phyloP scores from a whole-genome alignment of 179 eudicot genomes.

The Camellia oleifera region DNA sequence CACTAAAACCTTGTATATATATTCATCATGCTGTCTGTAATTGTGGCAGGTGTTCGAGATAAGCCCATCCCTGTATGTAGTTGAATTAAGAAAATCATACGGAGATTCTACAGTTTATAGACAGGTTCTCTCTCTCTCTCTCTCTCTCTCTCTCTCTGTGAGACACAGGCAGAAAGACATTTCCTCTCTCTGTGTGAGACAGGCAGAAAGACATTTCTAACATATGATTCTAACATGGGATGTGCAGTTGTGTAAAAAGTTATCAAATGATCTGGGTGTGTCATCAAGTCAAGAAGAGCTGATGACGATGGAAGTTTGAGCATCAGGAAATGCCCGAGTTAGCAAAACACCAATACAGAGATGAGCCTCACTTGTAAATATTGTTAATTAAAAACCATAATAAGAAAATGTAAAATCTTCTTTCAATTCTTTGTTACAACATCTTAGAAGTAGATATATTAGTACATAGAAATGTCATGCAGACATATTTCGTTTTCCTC shows the following conservation, averaged over 20 bases:
- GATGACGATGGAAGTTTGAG: conserved; percentile 4
- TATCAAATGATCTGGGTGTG: conserved; percentile 69
- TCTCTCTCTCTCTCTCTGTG: background rate
- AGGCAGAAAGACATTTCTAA: background rate
- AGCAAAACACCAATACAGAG: background rate
- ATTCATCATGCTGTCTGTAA: background rate
- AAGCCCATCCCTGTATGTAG: conserved; percentile 76
- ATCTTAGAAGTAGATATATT: background rate
- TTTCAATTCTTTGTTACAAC: background rate
- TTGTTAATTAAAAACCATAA: background rate
- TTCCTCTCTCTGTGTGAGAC: background rate
- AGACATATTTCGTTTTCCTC: background rate
- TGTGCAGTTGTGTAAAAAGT: conserved; percentile 75
- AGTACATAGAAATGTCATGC: background rate
- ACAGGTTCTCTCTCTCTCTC: conserved; percentile 42
- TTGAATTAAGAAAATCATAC: conserved; percentile 73
- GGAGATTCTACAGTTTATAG: conserved; percentile 78
- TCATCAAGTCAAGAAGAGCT: conserved; percentile 38
- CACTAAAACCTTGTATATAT: background rate
- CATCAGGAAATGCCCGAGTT: background rate
- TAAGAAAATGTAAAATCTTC: conserved; percentile 3
- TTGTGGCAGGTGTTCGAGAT: conserved; percentile 78
- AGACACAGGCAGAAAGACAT: background rate
- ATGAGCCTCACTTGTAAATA: background rate
- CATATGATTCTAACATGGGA: background rate